A percentile compares a stretch with the other conserved stretches of the same genome.
Conservation (phyloP, 805 yeast species). For the Myxozyma melibiosi region DNA sequence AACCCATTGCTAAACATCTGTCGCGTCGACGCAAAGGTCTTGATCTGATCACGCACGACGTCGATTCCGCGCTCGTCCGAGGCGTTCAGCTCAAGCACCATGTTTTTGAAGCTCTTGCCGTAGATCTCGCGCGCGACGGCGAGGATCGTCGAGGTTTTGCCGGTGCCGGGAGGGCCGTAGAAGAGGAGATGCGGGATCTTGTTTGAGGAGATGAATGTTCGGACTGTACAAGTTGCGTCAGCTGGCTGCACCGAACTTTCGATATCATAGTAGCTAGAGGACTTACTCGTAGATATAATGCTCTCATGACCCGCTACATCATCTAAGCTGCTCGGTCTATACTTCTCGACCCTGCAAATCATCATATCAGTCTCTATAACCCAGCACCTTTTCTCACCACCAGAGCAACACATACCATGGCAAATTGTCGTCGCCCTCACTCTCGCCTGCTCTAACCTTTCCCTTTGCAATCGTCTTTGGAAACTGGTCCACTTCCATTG, state of each 20-base stretch:
- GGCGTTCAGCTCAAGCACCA: slow-evolving; percentile 94
- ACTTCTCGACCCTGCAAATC: slow-evolving; percentile 76
- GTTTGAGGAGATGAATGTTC: slow-evolving; percentile 80
- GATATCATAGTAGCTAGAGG: too few species aligned
- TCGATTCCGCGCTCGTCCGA: slow-evolving; percentile 97
- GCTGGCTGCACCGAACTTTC: too few species aligned
- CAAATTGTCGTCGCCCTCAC: slow-evolving; percentile 18
- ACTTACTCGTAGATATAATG: slow-evolving; percentile 65
- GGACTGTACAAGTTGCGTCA: slow-evolving; percentile 45
- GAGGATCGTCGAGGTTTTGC: slow-evolving; percentile 84
- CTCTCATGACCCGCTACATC: slow-evolving; percentile 92
- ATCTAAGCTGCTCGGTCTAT: slow-evolving; percentile 79
- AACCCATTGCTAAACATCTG: slow-evolving; percentile 96
- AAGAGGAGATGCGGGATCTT: slow-evolving; percentile 87
- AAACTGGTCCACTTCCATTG: slow-evolving; percentile 5
- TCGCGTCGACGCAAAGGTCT: slow-evolving; percentile 92
- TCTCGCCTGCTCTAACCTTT: neutral
- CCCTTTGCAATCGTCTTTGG: slow-evolving; percentile 13
- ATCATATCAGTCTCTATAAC: neutral
- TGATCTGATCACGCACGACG: slow-evolving; percentile 96
- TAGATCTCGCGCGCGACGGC: slow-evolving; percentile 87
- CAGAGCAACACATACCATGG: slow-evolving; percentile 27
- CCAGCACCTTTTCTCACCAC: too few species aligned
- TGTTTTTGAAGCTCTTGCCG: slow-evolving; percentile 74
- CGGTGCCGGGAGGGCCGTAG: slow-evolving; percentile 96